Conservation (phyloP, 169 alveolate species). For the Theileria parva region DNA sequence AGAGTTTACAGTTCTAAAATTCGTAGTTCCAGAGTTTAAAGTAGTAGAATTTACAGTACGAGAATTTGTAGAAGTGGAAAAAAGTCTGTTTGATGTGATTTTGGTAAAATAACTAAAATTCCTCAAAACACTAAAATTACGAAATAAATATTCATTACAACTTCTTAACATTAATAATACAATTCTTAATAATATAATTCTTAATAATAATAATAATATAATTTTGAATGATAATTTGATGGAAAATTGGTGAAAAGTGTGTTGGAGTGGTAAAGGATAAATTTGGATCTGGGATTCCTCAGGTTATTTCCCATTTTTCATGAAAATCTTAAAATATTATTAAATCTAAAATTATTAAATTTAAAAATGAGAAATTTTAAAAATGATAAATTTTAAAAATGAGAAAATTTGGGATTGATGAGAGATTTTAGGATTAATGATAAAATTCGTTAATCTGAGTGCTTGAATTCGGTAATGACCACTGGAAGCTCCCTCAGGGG, state of each 20-base stretch:
- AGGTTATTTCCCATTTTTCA: no score
- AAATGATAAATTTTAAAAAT: no score
- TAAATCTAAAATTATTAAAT: no score
- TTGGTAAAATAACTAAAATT: background rate
- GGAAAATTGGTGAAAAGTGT: no score
- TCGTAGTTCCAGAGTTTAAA: background rate
- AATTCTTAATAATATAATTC: no score
- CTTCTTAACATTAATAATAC: background rate
- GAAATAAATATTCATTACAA: background rate
- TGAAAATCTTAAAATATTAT: no score
- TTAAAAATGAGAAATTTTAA: no score
- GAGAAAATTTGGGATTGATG: no score
- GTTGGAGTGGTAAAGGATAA: no score
- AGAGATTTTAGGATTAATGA: background rate
- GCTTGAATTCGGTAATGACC: conserved; percentile 7
- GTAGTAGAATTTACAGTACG: background rate
- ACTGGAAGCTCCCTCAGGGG: conserved; percentile 37
- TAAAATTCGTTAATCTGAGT: background rate
- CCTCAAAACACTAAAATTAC: background rate
- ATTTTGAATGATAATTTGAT: no score
- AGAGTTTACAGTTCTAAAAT: background rate
- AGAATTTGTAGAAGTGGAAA: background rate
- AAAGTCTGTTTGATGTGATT: background rate
- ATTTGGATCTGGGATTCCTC: no score
- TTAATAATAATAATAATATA: no score